Percentiles rank a stretch among this genome's conserved stretches.
Conservation (phyloP, 352 stramenopile species). For the Aphanomyces astaci region DNA sequence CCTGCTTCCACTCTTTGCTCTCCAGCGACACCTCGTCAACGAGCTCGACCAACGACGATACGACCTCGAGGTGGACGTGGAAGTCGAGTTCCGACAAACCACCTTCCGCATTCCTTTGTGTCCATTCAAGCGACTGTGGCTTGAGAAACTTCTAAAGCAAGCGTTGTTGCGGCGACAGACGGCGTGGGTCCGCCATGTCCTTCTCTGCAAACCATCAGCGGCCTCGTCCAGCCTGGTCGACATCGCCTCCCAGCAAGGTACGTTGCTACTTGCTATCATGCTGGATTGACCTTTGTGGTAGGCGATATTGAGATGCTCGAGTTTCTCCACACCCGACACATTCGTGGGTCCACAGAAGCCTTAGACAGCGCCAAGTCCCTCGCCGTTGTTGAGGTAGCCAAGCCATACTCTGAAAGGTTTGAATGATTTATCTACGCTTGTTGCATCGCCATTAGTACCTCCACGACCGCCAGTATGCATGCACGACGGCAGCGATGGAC, state of each 20-base stretch:
- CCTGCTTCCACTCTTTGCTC: background rate
- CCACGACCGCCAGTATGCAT: background rate
- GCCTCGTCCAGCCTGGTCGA: background rate
- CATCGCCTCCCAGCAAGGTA: background rate
- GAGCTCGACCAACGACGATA: background rate
- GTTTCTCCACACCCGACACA: background rate
- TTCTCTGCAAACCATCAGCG: background rate
- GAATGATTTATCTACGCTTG: too few species aligned
- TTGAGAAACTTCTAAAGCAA: background rate
- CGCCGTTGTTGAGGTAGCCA: background rate
- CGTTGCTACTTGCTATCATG: background rate
- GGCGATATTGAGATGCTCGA: background rate
- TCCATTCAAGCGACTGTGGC: background rate
- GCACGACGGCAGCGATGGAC: conserved; percentile 23
- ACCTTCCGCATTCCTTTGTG: background rate
- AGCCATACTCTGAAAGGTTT: too few species aligned
- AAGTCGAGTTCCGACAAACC: background rate
- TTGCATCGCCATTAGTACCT: background rate
- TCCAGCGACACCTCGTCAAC: background rate
- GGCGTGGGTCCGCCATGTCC: background rate
- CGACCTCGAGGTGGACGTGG: background rate
- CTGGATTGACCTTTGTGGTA: background rate
- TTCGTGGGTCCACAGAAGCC: background rate
- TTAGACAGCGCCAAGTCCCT: background rate
- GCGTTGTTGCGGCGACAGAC: background rate